Evolutionary conservation across 768 basidiomycete genomes (phyloP), one percentile per base, ranked within the genome.

Genomic region (Boletus vinaceobasis): DNA sequence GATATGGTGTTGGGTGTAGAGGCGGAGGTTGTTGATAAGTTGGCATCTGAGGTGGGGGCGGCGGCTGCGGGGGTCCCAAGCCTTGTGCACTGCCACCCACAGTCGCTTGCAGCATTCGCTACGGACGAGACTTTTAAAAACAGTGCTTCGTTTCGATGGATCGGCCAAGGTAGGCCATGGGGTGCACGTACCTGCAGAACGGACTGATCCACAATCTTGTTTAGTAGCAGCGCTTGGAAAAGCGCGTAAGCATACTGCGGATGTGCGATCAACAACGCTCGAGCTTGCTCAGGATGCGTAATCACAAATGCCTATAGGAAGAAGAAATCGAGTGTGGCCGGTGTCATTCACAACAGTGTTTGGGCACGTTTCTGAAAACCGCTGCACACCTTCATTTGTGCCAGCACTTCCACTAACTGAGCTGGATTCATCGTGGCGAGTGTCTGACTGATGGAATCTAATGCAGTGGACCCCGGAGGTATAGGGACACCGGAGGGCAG

Each of bases 221-320:
- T 92, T 45, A 98, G 74, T 9, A 98, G 75, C 59, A 99, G 81
- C 0, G 92, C 89, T 73, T 98, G 95, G 77, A 98, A 97, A 14
- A 98, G 79, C 5, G 97, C 97, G 69, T 98, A 98, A 2, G 93
- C 88, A 5, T 97, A 80, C 73, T 98, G 96, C 17, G 97, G 97
- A 63, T 98, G 88, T 17, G 85, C 78, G 26, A 84, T 75, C 42
- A 99, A 80, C 37, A 98, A 75, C 2, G 79, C 75, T 50, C 86
- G 80, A 33, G 96, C 95, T 73, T 94, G 88, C 48, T 96, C 93
- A 9, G 95, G 93, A 56, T 93, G 87, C 0, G 86, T 91, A 43
- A 91, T 87, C 32, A 98, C 88, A 66, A 96, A 93, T 2, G 90
- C 90, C 97, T 99, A 66, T 50, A 53, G 37, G 37, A 51, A 49